Conservation (phyloP, 495 filamentous ascomycete genomes). For the Usnea hakonensis region DNA sequence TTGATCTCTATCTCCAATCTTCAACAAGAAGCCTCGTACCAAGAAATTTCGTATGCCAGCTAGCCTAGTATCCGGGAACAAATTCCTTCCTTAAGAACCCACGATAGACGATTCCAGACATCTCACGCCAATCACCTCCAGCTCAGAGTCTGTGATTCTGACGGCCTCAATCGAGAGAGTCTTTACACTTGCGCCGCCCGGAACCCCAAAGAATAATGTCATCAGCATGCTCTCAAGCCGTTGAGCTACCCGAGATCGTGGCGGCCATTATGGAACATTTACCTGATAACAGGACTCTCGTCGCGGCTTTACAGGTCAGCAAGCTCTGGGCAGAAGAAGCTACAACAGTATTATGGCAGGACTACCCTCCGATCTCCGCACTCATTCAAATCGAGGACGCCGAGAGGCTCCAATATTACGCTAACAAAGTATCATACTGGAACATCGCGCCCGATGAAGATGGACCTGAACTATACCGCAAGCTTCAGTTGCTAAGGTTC, state of each 20-base stretch:
- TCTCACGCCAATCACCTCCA: background rate
- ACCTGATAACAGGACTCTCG: background rate
- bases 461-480: background rate
- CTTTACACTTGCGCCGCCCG: no score
- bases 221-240: background rate
- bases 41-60: no score
- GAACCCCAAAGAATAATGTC: background rate
- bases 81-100: background rate
- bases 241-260: background rate
- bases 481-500: background rate
- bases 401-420: background rate
- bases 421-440: background rate
- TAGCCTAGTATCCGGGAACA: no score
- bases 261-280: background rate
- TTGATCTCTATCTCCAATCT: background rate
- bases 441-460: background rate
- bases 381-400: background rate
- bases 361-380: background rate
- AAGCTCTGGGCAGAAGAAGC: background rate
- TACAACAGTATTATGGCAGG: background rate
- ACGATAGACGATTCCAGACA: background rate
- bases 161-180: background rate
- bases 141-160: background rate
- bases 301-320: background rate
- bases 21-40: background rate